These are phyloP conservation scores for Elaeis oleifera DNA, from an alignment of 202 grass and related monocot genomes.

Conservation along the genomic window DNA sequence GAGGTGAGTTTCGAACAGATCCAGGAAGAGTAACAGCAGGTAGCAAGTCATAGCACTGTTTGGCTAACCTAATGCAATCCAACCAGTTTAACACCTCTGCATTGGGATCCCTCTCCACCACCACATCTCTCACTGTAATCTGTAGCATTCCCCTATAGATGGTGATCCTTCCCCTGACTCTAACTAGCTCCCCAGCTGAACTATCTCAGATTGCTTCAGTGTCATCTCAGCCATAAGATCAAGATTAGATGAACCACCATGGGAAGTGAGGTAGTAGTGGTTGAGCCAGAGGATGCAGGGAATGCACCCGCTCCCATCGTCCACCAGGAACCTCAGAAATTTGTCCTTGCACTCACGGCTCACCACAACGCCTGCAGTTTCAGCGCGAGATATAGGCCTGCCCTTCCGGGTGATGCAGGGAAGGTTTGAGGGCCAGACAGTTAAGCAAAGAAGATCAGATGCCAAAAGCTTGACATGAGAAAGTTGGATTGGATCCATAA, in stretches of 20 bases:
- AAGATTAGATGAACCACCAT: background rate
- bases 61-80: slow-evolving; percentile 51
- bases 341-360: slow-evolving; percentile 40
- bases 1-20: no score
- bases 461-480: slow-evolving; percentile 59
- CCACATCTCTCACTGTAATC: slow-evolving; percentile 49
- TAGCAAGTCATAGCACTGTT: slow-evolving; percentile 37
- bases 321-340: slow-evolving; percentile 54
- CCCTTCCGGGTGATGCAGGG: slow-evolving; percentile 36
- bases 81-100: slow-evolving; percentile 53
- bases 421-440: slow-evolving; percentile 15
- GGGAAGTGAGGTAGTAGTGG: slow-evolving; percentile 18
- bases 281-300: slow-evolving; percentile 77
- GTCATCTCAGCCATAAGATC: slow-evolving; percentile 45
- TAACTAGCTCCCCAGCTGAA: slow-evolving; percentile 41
- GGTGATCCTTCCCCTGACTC: slow-evolving; percentile 50
- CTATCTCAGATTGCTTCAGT: slow-evolving; percentile 27
- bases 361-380: slow-evolving; percentile 57
- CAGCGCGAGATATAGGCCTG: slow-evolving; percentile 24
- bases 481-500: slow-evolving; percentile 27
- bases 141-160: slow-evolving; percentile 40
- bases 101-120: slow-evolving; percentile 72
- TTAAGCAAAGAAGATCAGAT: slow-evolving; percentile 44
- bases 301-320: slow-evolving; percentile 74
- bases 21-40: slow-evolving; percentile 17